A percentile compares a stretch with the other conserved stretches of the same genome.
Evolutionary conservation across 495 filamentous ascomycete species (phyloP).

Genomic region (Aspergillus funiculosus): DNA sequence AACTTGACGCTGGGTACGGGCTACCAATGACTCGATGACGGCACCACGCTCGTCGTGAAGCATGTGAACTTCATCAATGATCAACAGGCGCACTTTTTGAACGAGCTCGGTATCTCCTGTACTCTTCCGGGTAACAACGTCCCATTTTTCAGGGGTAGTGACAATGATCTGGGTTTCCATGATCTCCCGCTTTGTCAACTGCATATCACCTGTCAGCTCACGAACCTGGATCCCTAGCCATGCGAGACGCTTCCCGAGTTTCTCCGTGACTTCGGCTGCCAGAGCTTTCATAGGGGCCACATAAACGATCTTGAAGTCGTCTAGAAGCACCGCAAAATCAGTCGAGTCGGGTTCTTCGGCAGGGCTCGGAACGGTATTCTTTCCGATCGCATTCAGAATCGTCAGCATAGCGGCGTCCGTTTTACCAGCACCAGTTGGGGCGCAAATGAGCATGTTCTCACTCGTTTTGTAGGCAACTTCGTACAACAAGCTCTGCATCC

Average conservation of each 20-base stretch:
- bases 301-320: constrained; percentile 97
- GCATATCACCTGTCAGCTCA: constrained; percentile 97
- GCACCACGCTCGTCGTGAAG: constrained; percentile 96
- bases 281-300: constrained; percentile 98
- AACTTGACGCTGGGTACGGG: constrained; percentile 89
- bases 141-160: constrained; percentile 99
- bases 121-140: constrained; percentile 94
- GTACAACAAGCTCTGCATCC: constrained; percentile 96
- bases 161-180: constrained; percentile 95
- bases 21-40: constrained; percentile 91
- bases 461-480: constrained; percentile 92
- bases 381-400: constrained; percentile 79
- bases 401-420: constrained; percentile 98
- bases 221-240: constrained; percentile 88
- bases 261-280: constrained; percentile 92
- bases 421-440: constrained; percentile 96
- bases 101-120: constrained; percentile 96
- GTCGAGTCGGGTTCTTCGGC: constrained; percentile 63
- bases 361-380: constrained; percentile 76
- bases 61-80: constrained; percentile 99
- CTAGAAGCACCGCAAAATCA: constrained; percentile 69
- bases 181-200: constrained; percentile 94
- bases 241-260: constrained; percentile 85
- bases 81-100: constrained; percentile 91
- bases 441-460: constrained; percentile 98